A percentile compares a stretch with the other conserved stretches of the same genome.
Evolutionary conservation across 805 yeast genomes (phyloP).

Genomic region (Yarrowia sp.): DNA sequence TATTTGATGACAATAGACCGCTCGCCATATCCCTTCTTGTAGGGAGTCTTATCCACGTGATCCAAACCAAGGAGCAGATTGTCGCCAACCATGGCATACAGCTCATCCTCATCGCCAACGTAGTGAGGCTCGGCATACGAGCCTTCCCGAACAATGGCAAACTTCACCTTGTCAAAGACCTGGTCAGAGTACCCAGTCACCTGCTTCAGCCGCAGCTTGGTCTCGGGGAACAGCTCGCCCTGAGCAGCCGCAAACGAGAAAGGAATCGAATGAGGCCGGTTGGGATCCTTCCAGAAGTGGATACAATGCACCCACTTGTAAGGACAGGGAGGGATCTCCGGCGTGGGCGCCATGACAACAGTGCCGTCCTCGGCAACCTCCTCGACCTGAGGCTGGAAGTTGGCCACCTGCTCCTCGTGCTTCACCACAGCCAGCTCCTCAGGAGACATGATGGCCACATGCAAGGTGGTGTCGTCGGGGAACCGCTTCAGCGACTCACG

Average conservation of each 20-base stretch:
- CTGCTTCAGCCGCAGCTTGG: conserved; percentile 63
- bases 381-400: conserved; percentile 36
- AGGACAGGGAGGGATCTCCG: background rate
- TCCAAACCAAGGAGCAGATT: conserved; percentile 71
- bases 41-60: conserved; percentile 77
- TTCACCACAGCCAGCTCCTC: conserved; percentile 36
- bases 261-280: conserved; percentile 74
- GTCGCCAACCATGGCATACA: conserved; percentile 52
- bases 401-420: conserved; percentile 30
- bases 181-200: conserved; percentile 72
- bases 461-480: conserved; percentile 41
- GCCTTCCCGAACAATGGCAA: conserved; percentile 49
- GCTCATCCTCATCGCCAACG: conserved; percentile 23
- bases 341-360: background rate
- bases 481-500: conserved; percentile 43
- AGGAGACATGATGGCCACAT: conserved; percentile 49
- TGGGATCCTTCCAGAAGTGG: conserved; percentile 72
- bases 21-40: conserved; percentile 45
- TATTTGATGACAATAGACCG: conserved; percentile 58
- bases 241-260: conserved; percentile 71
- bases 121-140: conserved; percentile 39
- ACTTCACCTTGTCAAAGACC: conserved; percentile 71
- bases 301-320: conserved; percentile 33
- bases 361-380: conserved; percentile 51
- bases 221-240: conserved; percentile 59